phyloP scores from a whole-genome alignment of 2,329 filamentous ascomycete genomes.

The Pseudomassariella vexata region DNA sequence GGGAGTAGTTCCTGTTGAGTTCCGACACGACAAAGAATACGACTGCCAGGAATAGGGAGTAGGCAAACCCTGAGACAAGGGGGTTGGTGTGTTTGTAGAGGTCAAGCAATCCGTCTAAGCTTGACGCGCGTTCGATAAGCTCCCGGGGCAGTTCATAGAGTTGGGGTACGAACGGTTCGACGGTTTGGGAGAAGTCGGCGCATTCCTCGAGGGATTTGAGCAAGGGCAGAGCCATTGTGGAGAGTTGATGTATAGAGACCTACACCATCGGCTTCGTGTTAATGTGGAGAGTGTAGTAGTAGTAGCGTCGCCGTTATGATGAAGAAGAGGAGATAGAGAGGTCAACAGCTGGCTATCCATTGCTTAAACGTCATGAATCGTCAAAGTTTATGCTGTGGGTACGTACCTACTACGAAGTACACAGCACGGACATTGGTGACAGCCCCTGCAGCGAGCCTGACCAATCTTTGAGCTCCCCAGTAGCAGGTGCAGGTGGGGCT shows the following conservation, averaged over 20 bases:
- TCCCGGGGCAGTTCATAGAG: conserved; percentile 64
- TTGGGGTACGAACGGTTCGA: conserved; percentile 69
- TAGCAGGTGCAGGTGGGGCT: too few species aligned
- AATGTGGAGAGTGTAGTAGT: too few species aligned
- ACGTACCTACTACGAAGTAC: too few species aligned
- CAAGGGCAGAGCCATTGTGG: conserved; percentile 63
- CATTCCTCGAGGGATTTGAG: conserved; percentile 68
- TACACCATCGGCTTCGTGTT: too few species aligned
- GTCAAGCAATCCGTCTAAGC: conserved; percentile 55
- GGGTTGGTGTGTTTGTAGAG: conserved; percentile 86
- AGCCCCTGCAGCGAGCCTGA: too few species aligned
- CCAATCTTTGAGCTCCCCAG: too few species aligned
- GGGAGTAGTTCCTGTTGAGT: conserved; percentile 91
- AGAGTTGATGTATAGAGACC: not conserved
- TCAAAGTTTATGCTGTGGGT: too few species aligned
- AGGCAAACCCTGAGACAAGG: conserved; percentile 66
- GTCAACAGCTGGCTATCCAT: too few species aligned
- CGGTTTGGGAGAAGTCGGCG: conserved; percentile 67
- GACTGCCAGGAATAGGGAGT: conserved; percentile 64
- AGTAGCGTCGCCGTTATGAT: too few species aligned
- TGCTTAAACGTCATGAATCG: too few species aligned
- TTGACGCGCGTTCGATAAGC: conserved; percentile 53
- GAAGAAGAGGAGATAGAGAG: too few species aligned
- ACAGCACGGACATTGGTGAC: too few species aligned
- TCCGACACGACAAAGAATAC: conserved; percentile 74